A percentile compares a stretch with the other conserved stretches of the same genome.
Evolutionary conservation across 192 early-diverging fungal genomes (phyloP).

Genomic region (Chytriomyces confervae): DNA sequence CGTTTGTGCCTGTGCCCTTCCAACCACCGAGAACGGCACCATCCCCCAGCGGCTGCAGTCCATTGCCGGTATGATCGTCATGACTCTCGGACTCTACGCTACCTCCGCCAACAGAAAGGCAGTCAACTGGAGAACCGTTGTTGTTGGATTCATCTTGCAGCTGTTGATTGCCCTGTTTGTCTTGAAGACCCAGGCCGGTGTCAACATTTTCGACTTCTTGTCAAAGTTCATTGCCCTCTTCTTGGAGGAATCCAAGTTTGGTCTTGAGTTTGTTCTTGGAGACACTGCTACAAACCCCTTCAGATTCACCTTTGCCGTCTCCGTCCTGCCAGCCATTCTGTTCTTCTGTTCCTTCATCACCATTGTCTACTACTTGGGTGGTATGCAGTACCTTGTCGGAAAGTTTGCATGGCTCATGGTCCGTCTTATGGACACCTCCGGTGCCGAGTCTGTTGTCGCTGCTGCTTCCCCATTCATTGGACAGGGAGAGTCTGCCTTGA

Average conservation of each 20-base stretch:
- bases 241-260: constrained; percentile 70
- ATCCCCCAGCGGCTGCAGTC: constrained; percentile 78
- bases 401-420: constrained; percentile 70
- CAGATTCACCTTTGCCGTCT: constrained; percentile 63
- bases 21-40: constrained; percentile 53
- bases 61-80: constrained; percentile 70
- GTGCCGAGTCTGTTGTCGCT: constrained; percentile 83
- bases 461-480: constrained; percentile 87
- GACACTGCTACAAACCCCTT: constrained; percentile 44
- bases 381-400: constrained; percentile 79
- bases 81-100: constrained; percentile 50
- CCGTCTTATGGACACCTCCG: constrained; percentile 74
- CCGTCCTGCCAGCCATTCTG: constrained; percentile 83
- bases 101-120: constrained; percentile 67
- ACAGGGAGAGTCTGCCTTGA: constrained; percentile 78
- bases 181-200: constrained; percentile 71
- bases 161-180: constrained; percentile 82
- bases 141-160: constrained; percentile 73
- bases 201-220: constrained; percentile 75
- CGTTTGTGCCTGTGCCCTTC: constrained; percentile 57
- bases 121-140: constrained; percentile 79
- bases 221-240: constrained; percentile 61
- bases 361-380: constrained; percentile 81
- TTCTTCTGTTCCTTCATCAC: constrained; percentile 89
- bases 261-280: constrained; percentile 76